phyloP scores from a whole-genome alignment of 495 filamentous ascomycete genomes.

The Hypoxylon trugodes region DNA sequence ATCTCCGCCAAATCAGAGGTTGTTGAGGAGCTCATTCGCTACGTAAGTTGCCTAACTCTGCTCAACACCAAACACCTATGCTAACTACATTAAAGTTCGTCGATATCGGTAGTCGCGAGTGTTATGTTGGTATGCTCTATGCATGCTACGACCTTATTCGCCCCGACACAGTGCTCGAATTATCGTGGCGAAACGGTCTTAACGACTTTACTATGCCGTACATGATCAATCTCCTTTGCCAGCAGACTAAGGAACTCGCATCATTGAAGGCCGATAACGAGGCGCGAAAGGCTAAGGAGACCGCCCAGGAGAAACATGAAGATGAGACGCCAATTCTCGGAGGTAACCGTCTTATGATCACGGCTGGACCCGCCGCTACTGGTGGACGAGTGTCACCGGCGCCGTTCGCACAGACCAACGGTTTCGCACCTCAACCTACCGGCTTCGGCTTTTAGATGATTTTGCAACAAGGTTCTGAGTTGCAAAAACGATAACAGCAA shows the following conservation, averaged over 20 bases:
- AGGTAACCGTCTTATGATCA: constrained; percentile 93
- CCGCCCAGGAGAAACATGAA: constrained; percentile 85
- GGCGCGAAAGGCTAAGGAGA: constrained; percentile 90
- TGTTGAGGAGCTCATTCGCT: constrained; percentile 93
- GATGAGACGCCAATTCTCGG: constrained; percentile 94
- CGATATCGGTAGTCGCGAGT: constrained; percentile 98
- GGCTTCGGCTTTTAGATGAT: constrained; percentile 64
- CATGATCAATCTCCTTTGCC: constrained; percentile 97
- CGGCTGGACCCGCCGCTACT: constrained; percentile 76
- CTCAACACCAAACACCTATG: constrained; percentile 12
- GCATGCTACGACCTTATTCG: constrained; percentile 98
- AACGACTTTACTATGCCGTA: constrained; percentile 99
- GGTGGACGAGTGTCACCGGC: constrained; percentile 62
- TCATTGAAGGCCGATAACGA: constrained; percentile 95
- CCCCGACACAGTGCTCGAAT: constrained; percentile 89
- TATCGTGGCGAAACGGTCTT: constrained; percentile 96
- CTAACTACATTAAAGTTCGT: constrained; percentile 77
- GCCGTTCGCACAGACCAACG: constrained; percentile 77
- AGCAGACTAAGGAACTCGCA: constrained; percentile 87
- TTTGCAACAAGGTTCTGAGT: neutral
- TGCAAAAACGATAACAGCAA: neutral
- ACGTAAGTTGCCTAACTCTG: constrained; percentile 71
- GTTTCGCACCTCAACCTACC: constrained; percentile 81
- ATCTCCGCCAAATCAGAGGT: constrained; percentile 90
- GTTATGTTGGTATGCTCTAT: constrained; percentile 99